A percentile compares a stretch with the other conserved stretches of the same genome.
Conservation (phyloP, 129 eudicot species). For the Flaveria robusta region DNA sequence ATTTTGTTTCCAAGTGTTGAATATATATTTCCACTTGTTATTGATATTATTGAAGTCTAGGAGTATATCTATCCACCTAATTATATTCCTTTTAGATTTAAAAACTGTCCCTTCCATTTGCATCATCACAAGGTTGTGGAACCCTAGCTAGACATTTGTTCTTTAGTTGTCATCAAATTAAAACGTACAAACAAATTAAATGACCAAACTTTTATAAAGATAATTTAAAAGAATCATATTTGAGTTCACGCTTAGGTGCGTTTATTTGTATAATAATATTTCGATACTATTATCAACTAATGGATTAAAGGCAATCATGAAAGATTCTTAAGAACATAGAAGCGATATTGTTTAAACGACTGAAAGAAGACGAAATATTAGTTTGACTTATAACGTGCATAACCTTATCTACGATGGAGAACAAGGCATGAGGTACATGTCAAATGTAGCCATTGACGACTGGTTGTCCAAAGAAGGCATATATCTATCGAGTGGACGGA, state of each 20-base stretch:
- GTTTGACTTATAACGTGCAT: constrained; percentile 21
- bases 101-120: neutral
- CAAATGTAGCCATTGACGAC: constrained; percentile 8
- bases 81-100: constrained; percentile 23
- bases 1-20: constrained; percentile 14
- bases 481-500: constrained; percentile 24
- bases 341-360: neutral
- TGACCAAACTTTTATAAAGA: constrained; percentile 3
- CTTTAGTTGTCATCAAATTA: constrained; percentile 14
- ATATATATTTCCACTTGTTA: constrained; percentile 22
- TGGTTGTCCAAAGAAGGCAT: constrained; percentile 38
- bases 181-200: constrained; percentile 26
- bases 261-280: neutral
- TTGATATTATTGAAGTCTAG: constrained; percentile 17
- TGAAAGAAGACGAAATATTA: neutral
- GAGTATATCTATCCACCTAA: constrained; percentile 27
- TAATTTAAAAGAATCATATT: neutral
- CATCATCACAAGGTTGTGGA: constrained; percentile 25
- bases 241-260: neutral
- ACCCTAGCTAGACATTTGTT: constrained; percentile 14
- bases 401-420: neutral
- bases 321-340: neutral
- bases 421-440: constrained; percentile 19
- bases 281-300: neutral
- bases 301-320: neutral